Conservation (phyloP, 2,329 filamentous ascomycete species). For the Thermomyces lanuginosus region DNA sequence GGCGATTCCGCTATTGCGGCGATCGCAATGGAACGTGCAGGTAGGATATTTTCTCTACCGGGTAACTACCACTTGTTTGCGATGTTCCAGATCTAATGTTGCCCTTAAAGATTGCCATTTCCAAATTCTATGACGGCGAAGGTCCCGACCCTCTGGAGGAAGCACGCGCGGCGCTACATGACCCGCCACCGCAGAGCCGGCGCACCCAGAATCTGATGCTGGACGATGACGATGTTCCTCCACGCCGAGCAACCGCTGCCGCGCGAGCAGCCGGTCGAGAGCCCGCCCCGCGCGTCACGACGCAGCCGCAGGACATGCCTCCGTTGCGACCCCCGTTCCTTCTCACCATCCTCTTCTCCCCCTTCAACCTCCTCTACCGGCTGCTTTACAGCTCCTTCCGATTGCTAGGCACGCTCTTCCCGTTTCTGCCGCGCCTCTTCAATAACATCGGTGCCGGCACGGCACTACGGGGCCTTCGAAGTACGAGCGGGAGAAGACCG, state of each 20-base stretch:
- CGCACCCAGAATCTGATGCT: conserved; percentile 56
- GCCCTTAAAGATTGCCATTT: conserved; percentile 61
- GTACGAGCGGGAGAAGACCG: conserved; percentile 54
- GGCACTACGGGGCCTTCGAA: conserved; percentile 32
- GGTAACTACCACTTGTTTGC: background rate
- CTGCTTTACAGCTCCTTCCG: conserved; percentile 51
- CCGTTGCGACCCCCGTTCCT: conserved; percentile 58
- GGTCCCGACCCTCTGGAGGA: conserved; percentile 66
- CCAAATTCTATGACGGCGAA: conserved; percentile 96
- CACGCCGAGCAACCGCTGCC: conserved; percentile 15
- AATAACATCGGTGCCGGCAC: conserved; percentile 29
- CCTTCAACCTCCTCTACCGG: conserved; percentile 62
- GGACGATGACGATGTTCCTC: conserved; percentile 24
- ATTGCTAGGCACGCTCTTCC: conserved; percentile 60
- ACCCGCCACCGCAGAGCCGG: conserved; percentile 46
- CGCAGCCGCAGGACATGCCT: conserved; percentile 49
- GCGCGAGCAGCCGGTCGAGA: conserved; percentile 34
- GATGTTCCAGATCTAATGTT: conserved; percentile 2
- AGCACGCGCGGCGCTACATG: conserved; percentile 46
- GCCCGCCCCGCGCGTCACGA: conserved; percentile 71
- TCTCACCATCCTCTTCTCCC: conserved; percentile 61
- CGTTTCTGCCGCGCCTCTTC: conserved; percentile 56
- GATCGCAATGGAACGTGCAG: conserved; percentile 94
- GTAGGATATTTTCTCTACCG: conserved; percentile 29
- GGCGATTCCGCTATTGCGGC: conserved; percentile 60